Conservation (phyloP, 352 stramenopile species). For the Globisporangium paddicum region DNA sequence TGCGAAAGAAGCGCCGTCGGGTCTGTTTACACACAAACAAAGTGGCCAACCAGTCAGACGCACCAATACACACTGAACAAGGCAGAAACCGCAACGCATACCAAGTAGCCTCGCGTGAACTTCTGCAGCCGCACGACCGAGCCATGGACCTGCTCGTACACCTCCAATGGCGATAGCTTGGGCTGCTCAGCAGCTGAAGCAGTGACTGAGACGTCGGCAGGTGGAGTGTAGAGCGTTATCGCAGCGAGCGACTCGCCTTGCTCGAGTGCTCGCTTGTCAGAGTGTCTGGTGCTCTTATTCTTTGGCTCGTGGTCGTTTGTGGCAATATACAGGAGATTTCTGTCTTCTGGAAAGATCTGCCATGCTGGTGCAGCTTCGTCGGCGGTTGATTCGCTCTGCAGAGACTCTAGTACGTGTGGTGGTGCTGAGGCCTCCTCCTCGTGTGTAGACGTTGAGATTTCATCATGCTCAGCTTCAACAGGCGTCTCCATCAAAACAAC, state of each 20-base stretch:
- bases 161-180: slow-evolving; percentile 4
- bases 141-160: slow-evolving; percentile 17
- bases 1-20: slow-evolving; percentile 28
- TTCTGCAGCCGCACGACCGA: slow-evolving; percentile 17
- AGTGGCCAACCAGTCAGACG: background rate
- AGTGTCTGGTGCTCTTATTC: background rate
- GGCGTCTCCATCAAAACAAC: background rate
- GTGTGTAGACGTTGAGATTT: background rate
- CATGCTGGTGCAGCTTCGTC: background rate
- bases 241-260: background rate
- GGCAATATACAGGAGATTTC: slow-evolving; percentile 5
- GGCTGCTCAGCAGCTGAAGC: background rate
- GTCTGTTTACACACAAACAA: slow-evolving; percentile 21
- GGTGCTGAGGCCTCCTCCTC: background rate
- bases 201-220: background rate
- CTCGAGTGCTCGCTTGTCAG: background rate
- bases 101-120: slow-evolving; percentile 21
- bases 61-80: background rate
- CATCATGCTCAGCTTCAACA: background rate
- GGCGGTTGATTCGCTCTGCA: background rate
- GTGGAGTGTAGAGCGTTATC: background rate
- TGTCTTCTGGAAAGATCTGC: slow-evolving; percentile 14
- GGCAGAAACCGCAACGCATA: slow-evolving; percentile 7
- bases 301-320: slow-evolving; percentile 3
- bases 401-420: background rate